Base-by-base conservation (phyloP, 1,284 basidiomycete genomes). In the Phylloporus sp. region DNA sequence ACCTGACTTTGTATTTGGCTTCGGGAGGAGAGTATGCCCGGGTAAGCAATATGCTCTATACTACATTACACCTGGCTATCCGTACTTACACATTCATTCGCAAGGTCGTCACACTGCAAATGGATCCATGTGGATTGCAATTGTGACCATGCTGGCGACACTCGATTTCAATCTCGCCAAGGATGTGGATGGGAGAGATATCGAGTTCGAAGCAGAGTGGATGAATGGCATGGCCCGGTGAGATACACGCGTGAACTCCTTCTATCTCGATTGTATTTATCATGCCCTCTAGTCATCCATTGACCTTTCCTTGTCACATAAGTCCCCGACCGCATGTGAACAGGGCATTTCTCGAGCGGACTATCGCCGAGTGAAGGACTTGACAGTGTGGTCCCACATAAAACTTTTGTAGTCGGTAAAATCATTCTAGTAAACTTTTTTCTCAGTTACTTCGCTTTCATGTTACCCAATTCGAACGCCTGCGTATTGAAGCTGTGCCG, bases 71-170 rank as follows among this genome's bases (percentile, higher is more conserved):
- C 39, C 25, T 8, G 4, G 53, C 5, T 12, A 37, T 37, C 37
- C 37, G 12, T 37, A 37, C 45, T 47, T 52, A 27, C 17, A 25
- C 25, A 23, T n/a, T n/a, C 12, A 10, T 39, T 41, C 5, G 53
- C 57, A 57, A 75, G 75, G 75, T n/a, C 68, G 60, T 55, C 53
- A 77, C 53, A 27, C 55, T 3, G 76, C 63, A 4, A 43, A 75
- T 61, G 64, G 62, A 5, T 69, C 77, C 10, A 0, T 72, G 10
- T 76, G 77, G 75, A 66, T 55, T 43, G 68, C 65, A 0, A 72
- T 76, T 4, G 75, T 32, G 17, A 75, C 67, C 32, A 75, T 78
- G 68, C 67, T 77, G 5, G 75, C 75, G 5, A 74, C 68, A 7
- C 63, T 78, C 37, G 66, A 78, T 25, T 77, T 77, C 64, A 60